These are phyloP conservation scores for Amphirosellinia nigrospora DNA, from an alignment of 495 filamentous ascomycete species.

Conservation along the genomic window DNA sequence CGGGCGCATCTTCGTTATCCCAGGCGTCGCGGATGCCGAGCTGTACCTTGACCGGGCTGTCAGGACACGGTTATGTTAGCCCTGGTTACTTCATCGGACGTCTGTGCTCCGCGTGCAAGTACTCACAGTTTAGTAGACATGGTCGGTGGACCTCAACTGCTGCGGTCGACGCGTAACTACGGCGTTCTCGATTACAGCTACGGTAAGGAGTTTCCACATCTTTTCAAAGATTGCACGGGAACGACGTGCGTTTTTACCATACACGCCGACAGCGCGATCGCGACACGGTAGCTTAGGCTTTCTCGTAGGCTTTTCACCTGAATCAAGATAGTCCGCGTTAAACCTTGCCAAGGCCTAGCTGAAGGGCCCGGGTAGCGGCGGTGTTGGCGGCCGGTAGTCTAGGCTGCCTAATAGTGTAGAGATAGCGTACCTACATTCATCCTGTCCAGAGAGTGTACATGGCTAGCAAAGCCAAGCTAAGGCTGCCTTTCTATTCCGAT, in stretches of 20 bases:
- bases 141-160: background rate
- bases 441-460: background rate
- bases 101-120: background rate
- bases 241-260: background rate
- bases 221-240: background rate
- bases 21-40: conserved; percentile 47
- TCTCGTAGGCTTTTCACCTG: background rate
- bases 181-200: background rate
- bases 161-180: background rate
- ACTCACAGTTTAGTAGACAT: conserved; percentile 23
- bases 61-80: background rate
- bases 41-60: conserved; percentile 45
- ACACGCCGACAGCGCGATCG: background rate
- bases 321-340: background rate
- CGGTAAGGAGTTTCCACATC: background rate
- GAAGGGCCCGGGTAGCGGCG: background rate
- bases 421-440: no score
- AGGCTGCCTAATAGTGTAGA: background rate
- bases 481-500: background rate
- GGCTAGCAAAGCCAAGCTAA: background rate
- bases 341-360: conserved; percentile 18
- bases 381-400: background rate
- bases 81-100: background rate
- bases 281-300: background rate
- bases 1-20: conserved; percentile 32